These are phyloP conservation scores for Dendrostoma leiphaemia DNA, from an alignment of 2,329 filamentous ascomycete genomes.

Conservation along the genomic window DNA sequence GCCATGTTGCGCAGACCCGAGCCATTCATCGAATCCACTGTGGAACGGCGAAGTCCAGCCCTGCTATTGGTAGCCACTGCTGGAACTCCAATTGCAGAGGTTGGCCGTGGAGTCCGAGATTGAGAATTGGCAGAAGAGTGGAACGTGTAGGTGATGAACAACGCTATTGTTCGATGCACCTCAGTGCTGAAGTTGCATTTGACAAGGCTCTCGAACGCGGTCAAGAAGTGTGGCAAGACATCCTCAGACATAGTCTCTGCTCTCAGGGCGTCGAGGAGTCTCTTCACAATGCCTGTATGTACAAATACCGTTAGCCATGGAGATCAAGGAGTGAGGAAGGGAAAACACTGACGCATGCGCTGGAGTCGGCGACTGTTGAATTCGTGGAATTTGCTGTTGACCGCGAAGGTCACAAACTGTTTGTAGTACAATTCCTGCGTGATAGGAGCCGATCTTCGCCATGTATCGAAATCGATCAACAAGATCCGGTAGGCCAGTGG, in stretches of 20 bases:
- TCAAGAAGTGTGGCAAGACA: slow-evolving; percentile 72
- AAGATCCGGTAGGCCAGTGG: slow-evolving; percentile 90
- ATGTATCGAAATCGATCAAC: slow-evolving; percentile 89
- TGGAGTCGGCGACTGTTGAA: slow-evolving; percentile 87
- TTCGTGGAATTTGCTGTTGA: slow-evolving; percentile 85
- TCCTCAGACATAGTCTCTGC: slow-evolving; percentile 73
- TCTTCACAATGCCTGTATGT: slow-evolving; percentile 76
- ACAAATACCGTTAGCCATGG: slow-evolving; percentile 20
- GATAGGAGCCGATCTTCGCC: slow-evolving; percentile 73
- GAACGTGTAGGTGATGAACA: slow-evolving; percentile 91
- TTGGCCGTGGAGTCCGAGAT: slow-evolving; percentile 50
- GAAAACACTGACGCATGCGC: slow-evolving; percentile 73
- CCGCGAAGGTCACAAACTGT: slow-evolving; percentile 84
- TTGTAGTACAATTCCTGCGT: slow-evolving; percentile 90
- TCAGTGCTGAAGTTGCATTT: slow-evolving; percentile 80
- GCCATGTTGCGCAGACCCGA: slow-evolving; percentile 39
- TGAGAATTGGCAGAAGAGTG: slow-evolving; percentile 55
- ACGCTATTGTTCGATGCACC: slow-evolving; percentile 78
- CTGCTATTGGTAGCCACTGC: slow-evolving; percentile 37
- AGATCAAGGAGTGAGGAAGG: background rate
- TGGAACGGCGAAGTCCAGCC: slow-evolving; percentile 34
- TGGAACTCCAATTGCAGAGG: slow-evolving; percentile 26
- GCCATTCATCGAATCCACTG: slow-evolving; percentile 26
- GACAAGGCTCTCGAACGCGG: slow-evolving; percentile 76
- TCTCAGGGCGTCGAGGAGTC: slow-evolving; percentile 86